Evolutionary conservation across 495 filamentous ascomycete species (phyloP).

Genomic region (Penicillium coprophilum): DNA sequence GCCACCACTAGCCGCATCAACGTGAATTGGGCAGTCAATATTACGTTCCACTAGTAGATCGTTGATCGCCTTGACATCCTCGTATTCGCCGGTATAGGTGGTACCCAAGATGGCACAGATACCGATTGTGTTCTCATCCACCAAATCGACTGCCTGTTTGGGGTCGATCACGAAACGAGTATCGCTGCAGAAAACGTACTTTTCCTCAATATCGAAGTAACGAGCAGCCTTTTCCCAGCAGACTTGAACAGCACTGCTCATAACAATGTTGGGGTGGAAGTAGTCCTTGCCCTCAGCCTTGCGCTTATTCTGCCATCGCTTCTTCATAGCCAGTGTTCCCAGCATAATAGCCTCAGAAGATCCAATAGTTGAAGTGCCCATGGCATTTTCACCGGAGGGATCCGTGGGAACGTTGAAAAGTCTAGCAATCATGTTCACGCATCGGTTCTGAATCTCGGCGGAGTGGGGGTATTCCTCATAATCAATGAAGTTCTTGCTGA

Average conservation of each 20-base stretch:
- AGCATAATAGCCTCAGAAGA: constrained; percentile 92
- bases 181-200: constrained; percentile 78
- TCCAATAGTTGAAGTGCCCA: constrained; percentile 85
- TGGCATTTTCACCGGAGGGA: constrained; percentile 52
- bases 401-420: constrained; percentile 71
- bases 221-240: constrained; percentile 97
- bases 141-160: constrained; percentile 71
- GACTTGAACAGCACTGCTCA: constrained; percentile 90
- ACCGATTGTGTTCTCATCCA: constrained; percentile 94
- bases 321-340: constrained; percentile 89
- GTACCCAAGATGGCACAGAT: constrained; percentile 87
- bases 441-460: constrained; percentile 89
- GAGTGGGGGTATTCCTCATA: constrained; percentile 90
- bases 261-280: constrained; percentile 81
- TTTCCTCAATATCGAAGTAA: constrained; percentile 92
- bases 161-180: constrained; percentile 87
- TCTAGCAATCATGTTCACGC: constrained; percentile 89
- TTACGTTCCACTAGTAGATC: constrained; percentile 69
- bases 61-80: constrained; percentile 87
- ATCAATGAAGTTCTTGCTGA: constrained; percentile 92
- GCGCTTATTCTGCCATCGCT: constrained; percentile 84
- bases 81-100: constrained; percentile 95
- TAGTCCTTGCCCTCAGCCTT: constrained; percentile 71
- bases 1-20: constrained; percentile 86
- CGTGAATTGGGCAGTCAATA: constrained; percentile 81